A percentile compares a stretch with the other conserved stretches of the same genome.
Conservation (phyloP, 2,329 filamentous ascomycete genomes). For the Amphichorda felina region DNA sequence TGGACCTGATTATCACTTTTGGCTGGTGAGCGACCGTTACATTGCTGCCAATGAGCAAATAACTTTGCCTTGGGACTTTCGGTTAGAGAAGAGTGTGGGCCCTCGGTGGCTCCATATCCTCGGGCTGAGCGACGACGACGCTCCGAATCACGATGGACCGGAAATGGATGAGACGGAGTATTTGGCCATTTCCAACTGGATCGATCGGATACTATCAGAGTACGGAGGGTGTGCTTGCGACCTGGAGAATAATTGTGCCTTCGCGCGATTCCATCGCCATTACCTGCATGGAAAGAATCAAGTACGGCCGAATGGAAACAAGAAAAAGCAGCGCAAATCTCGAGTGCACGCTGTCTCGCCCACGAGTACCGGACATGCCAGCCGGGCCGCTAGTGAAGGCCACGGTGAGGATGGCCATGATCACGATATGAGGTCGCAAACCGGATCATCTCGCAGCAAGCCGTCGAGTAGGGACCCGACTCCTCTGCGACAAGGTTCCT, state of each 20-base stretch:
- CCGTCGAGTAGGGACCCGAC: slow-evolving; percentile 55
- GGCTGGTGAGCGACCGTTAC: slow-evolving; percentile 72
- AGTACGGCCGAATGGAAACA: slow-evolving; percentile 18
- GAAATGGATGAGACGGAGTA: slow-evolving; percentile 50
- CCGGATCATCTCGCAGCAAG: slow-evolving; percentile 47
- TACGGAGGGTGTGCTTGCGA: slow-evolving; percentile 73
- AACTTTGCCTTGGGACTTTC: slow-evolving; percentile 58
- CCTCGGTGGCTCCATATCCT: slow-evolving; percentile 45
- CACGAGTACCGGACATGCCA: slow-evolving; percentile 50
- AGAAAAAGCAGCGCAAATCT: slow-evolving; percentile 42
- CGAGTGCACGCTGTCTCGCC: slow-evolving; percentile 46
- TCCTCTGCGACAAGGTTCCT: slow-evolving; percentile 46
- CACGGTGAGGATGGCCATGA: slow-evolving; percentile 42
- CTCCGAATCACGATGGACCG: slow-evolving; percentile 32
- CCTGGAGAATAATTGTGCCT: slow-evolving; percentile 48
- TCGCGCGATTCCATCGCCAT: slow-evolving; percentile 49
- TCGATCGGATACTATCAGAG: slow-evolving; percentile 60
- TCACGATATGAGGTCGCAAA: slow-evolving; percentile 32
- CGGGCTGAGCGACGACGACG: slow-evolving; percentile 50
- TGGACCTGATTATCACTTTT: slow-evolving; percentile 77
- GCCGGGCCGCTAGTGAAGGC: slow-evolving; percentile 51
- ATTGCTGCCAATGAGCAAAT: slow-evolving; percentile 55
- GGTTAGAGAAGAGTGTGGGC: slow-evolving; percentile 40
- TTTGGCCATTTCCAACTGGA: slow-evolving; percentile 48
- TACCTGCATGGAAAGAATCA: slow-evolving; percentile 36